phyloP scores from a whole-genome alignment of 805 yeast species.

The Candida orba region DNA sequence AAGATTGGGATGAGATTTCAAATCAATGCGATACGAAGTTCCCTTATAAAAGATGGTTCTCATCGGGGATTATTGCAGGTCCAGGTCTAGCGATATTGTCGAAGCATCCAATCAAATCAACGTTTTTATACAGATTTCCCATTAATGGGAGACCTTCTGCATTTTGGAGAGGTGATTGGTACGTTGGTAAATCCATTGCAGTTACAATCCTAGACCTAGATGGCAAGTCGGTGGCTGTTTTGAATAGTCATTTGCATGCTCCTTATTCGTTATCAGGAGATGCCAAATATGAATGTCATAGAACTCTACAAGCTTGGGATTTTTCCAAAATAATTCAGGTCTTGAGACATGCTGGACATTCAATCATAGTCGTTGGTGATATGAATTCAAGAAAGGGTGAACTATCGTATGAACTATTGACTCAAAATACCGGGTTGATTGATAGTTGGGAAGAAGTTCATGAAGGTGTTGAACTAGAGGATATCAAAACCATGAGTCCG shows the following conservation, averaged over 20 bases:
- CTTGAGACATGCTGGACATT: slow-evolving; percentile 67
- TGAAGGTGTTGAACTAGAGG: slow-evolving; percentile 37
- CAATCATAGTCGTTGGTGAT: slow-evolving; percentile 88
- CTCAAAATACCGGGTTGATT: slow-evolving; percentile 55
- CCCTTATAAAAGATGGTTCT: slow-evolving; percentile 65
- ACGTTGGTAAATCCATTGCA: slow-evolving; percentile 85
- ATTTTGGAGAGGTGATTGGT: slow-evolving; percentile 93
- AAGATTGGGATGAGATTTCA: slow-evolving; percentile 69
- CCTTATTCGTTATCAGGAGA: slow-evolving; percentile 82
- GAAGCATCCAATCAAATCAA: slow-evolving; percentile 70
- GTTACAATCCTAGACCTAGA: slow-evolving; percentile 52
- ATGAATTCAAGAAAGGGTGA: slow-evolving; percentile 85
- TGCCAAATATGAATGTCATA: slow-evolving; percentile 82
- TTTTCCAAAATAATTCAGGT: slow-evolving; percentile 59
- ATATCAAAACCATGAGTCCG: slow-evolving; percentile 42
- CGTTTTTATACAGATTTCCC: slow-evolving; percentile 79
- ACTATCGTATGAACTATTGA: slow-evolving; percentile 68
- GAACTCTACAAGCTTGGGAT: slow-evolving; percentile 97
- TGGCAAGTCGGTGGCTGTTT: slow-evolving; percentile 54
- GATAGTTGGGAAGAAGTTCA: slow-evolving; percentile 80
- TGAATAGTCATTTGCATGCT: slow-evolving; percentile 96
- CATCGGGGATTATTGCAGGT: slow-evolving; percentile 82
- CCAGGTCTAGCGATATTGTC: slow-evolving; percentile 89
- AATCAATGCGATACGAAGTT: slow-evolving; percentile 36
- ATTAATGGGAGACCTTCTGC: slow-evolving; percentile 94